phyloP scores from a whole-genome alignment of 345 rosid species.

The Eucalyptus regnans region DNA sequence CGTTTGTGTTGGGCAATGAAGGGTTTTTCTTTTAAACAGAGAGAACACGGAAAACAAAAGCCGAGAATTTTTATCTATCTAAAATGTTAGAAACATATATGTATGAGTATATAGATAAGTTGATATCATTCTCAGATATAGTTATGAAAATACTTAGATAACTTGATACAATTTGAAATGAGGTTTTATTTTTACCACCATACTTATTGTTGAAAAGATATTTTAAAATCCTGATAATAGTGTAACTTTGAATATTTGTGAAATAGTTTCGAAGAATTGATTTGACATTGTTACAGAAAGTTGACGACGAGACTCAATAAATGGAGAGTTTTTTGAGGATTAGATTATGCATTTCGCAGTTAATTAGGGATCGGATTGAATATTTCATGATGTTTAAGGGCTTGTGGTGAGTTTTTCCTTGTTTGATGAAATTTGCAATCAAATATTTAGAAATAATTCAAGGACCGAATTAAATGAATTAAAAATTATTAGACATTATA shows the following conservation, averaged over 20 bases:
- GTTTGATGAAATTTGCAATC: neutral
- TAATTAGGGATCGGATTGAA: neutral
- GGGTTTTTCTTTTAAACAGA: neutral
- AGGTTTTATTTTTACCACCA: neutral
- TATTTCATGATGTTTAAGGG: neutral
- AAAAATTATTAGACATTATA: neutral
- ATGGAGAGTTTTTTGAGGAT: neutral
- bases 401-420: neutral
- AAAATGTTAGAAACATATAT: neutral
- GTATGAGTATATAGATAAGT: neutral
- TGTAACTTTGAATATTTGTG: neutral
- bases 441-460: neutral
- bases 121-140: neutral
- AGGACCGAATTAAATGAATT: neutral
- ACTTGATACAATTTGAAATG: neutral
- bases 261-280: neutral
- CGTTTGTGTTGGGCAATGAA: neutral
- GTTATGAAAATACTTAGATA: neutral
- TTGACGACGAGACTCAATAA: neutral
- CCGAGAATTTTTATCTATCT: neutral
- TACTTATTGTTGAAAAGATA: neutral
- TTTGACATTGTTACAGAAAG: neutral
- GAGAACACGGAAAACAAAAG: neutral
- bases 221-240: neutral
- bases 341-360: no score